Base-by-base conservation (phyloP, 345 rosid genomes). In the Syzygium aqueum region DNA sequence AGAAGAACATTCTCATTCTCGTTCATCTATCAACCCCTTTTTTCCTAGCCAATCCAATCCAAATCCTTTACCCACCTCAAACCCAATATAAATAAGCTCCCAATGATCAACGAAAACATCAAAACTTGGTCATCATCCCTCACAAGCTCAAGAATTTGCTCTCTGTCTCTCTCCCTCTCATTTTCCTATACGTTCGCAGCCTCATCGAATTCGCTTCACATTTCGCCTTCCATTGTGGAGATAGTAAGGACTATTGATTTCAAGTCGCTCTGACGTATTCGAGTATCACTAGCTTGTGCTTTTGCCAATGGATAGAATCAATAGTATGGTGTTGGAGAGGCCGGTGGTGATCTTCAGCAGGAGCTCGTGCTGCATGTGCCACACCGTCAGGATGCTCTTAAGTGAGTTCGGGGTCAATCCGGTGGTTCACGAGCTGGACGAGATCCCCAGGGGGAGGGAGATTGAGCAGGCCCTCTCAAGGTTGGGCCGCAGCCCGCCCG, bases 271-370 rank as follows among this genome's bases (percentile, higher is more conserved):
- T 43, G 78, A 3, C 8, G 78, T 22, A 30, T 65, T 65, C 17
- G 78, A 65, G 12, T 8, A 5, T 33, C 82, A 10, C 82, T 73
- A 37, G 49, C 82, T 37, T 73, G 86, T 85, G 56, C 56, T 84
- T n/a, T 46, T 16, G 43, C n/a, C 50, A 9, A 88, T 97, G 99
- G 99, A 97, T 30, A 94, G 88, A 43, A 91, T 96, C 77, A 90
- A 90, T 9, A 90, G 88, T 78, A 84, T 97, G 93, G 96, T 92
- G 86, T 82, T 94, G 12, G 96, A 94, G 91, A 97, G 93, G 90
- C 94, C 99, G 4, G 98, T 97, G 86, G 98, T 95, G 93, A 93
- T 97, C 85, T 97, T 96, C 93, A 96, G 98, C 92, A 92, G 90
- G 91, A 97, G 95, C 84, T 87, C 92, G 1, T 97, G 99, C 87